Evolutionary conservation across 2,329 filamentous ascomycete genomes (phyloP).

Genomic region (Phyllosticta paracitricarpa): DNA sequence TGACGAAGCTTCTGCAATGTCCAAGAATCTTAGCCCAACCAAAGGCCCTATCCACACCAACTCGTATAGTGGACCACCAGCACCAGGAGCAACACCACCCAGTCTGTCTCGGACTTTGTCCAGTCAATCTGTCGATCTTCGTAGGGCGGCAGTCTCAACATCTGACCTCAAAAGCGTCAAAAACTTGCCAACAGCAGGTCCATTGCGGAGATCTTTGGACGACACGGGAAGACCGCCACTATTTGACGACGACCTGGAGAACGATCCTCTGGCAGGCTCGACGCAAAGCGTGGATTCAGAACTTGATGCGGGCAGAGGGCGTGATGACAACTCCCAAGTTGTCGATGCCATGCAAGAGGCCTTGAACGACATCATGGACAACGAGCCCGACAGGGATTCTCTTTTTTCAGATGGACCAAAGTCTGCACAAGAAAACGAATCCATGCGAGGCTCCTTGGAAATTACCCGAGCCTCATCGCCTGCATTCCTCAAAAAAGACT

Average conservation of each 20-base stretch:
- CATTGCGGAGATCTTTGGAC: slow-evolving; percentile 61
- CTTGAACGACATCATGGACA: slow-evolving; percentile 83
- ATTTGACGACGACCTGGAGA: slow-evolving; percentile 73
- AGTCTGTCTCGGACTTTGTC: slow-evolving; percentile 38
- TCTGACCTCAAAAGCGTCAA: slow-evolving; percentile 45
- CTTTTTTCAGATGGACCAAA: slow-evolving; percentile 50
- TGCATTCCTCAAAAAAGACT: slow-evolving; percentile 32
- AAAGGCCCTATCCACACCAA: not conserved
- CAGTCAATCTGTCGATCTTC: slow-evolving; percentile 41
- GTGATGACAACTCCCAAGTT: slow-evolving; percentile 62
- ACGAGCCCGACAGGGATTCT: slow-evolving; percentile 55
- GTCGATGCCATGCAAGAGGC: slow-evolving; percentile 91
- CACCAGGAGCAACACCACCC: slow-evolving; percentile 28
- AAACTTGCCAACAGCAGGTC: slow-evolving; percentile 35
- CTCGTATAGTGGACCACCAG: slow-evolving; percentile 5
- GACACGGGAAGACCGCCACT: slow-evolving; percentile 48
- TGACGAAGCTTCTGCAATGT: slow-evolving; percentile 50
- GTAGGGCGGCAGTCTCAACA: slow-evolving; percentile 50
- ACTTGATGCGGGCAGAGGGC: slow-evolving; percentile 34
- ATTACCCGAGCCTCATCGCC: slow-evolving; percentile 35
- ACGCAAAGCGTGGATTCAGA: slow-evolving; percentile 72
- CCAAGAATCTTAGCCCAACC: slow-evolving; percentile 15
- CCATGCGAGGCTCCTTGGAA: slow-evolving; percentile 54
- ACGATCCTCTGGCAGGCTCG: slow-evolving; percentile 66
- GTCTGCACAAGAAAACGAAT: slow-evolving; percentile 50